A percentile compares a stretch with the other conserved stretches of the same genome.
phyloP scores from a whole-genome alignment of 225 moss, liverwort and hornwort genomes.

The Marchantia paleacea region DNA sequence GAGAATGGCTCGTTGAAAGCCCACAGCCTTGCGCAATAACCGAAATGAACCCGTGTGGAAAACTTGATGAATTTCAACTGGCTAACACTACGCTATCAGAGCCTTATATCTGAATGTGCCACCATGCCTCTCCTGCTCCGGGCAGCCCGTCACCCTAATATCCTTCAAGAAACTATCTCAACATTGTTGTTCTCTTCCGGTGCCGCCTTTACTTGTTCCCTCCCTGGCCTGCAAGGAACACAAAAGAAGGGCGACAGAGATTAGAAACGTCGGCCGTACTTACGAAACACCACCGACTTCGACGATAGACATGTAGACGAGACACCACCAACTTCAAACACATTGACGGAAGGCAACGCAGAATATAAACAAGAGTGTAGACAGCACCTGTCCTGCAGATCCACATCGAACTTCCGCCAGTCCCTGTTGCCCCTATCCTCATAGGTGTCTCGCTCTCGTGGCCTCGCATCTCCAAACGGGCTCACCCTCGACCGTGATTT shows the following conservation, averaged over 20 bases:
- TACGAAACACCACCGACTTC: neutral
- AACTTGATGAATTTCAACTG: constrained; percentile 28
- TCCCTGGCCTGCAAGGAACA: constrained; percentile 23
- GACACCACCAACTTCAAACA: too few relatives aligned
- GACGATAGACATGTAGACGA: too few relatives aligned
- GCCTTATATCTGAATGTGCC: constrained; percentile 36
- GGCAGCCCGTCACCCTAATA: constrained; percentile 26
- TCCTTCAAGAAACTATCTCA: constrained; percentile 36
- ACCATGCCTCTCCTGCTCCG: constrained; percentile 24
- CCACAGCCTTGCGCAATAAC: constrained; percentile 24
- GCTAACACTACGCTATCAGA: constrained; percentile 23
- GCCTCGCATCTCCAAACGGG: constrained; percentile 82
- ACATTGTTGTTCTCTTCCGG: constrained; percentile 19
- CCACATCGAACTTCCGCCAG: constrained; percentile 60
- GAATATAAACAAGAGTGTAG: neutral
- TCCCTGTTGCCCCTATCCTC: constrained; percentile 70
- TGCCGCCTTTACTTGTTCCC: constrained; percentile 20
- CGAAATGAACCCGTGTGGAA: constrained; percentile 32
- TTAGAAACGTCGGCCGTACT: constrained; percentile 14
- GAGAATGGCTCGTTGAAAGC: constrained; percentile 33
- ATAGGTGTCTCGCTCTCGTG: constrained; percentile 52
- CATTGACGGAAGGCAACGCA: neutral
- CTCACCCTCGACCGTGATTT: constrained; percentile 56
- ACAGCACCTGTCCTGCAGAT: constrained; percentile 47
- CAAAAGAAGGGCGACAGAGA: neutral